Evolutionary conservation across 495 filamentous ascomycete genomes (phyloP), one percentile per base, ranked within the genome.

Genomic region (Penicillium chermesinum): DNA sequence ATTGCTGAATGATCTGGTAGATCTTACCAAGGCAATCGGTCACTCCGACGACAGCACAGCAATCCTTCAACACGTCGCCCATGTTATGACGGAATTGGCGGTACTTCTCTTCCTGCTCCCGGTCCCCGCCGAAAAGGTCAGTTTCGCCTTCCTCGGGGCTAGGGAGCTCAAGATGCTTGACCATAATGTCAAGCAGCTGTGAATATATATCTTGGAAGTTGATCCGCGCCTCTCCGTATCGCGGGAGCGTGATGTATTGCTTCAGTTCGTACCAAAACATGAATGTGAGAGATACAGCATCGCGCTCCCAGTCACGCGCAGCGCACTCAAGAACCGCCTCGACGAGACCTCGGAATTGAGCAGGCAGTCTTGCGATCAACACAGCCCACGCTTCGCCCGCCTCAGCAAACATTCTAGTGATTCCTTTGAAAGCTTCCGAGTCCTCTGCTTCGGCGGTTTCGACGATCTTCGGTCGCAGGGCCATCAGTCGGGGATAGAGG

Each of bases 191-290:
- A 38, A 97, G 91, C 22, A 99, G 72, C 61, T 86, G 81, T 5
- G 87, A 84, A 66, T 87, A 97, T 38, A 95, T 73, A 48, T 90
- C 86, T 25, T 84, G 73, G 52, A 84, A 85, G 46, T 83, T 74
- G 44, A 85, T 57, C 21, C 91, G 80, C 13, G 91, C 86, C 46
- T 89, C 77, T n/a, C 83, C 84, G 59, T 95, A 97, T 49, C 83
- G 84, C 6, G 96, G 91, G 27, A 97, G 67, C 6, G 88, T 87
- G 25, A 97, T 74, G 59, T 95, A 96, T 69, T 95, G 89, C 72
- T 99, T 99, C 44, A 99, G 72, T 64, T 99, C 93, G 65, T 94
- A 97, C 93, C 93, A 99, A 71, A 97, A 97, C 42, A 82, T 80
- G 66, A 97, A 97, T 0, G 93, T 99, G 49, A 91, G 79, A 20